These are phyloP conservation scores for Kazachstania bromeliacearum DNA, from an alignment of 805 yeast genomes.

Conservation along the genomic window DNA sequence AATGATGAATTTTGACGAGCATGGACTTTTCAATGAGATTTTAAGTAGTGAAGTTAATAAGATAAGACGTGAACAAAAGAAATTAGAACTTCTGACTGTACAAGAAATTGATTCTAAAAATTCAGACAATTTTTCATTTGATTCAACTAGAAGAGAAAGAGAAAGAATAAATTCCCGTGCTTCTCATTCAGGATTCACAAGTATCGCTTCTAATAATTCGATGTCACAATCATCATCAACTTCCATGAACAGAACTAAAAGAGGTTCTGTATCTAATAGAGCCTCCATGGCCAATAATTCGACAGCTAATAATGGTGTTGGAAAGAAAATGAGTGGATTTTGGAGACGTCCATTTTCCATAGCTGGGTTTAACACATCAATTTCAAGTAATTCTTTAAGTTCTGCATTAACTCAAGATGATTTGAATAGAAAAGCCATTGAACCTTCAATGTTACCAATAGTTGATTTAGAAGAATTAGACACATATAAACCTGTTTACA, in stretches of 20 bases:
- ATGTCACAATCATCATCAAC: constrained; percentile 6
- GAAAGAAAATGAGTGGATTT: constrained; percentile 47
- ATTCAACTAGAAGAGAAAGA: constrained; percentile 16
- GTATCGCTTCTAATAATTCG: not conserved
- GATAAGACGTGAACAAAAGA: constrained; percentile 41
- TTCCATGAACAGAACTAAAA: constrained; percentile 16
- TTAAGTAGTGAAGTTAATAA: constrained; percentile 44
- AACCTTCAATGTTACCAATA: constrained; percentile 52
- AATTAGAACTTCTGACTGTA: constrained; percentile 31
- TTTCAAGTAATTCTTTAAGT: constrained; percentile 22
- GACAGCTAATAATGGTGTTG: constrained; percentile 20
- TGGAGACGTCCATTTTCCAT: constrained; percentile 58
- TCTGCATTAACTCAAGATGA: constrained; percentile 28
- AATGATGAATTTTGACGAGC: constrained; percentile 30
- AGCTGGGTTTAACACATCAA: constrained; percentile 30
- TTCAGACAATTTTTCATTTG: constrained; percentile 19
- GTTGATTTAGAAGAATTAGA: constrained; percentile 34
- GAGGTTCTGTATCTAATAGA: constrained; percentile 20
- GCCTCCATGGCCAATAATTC: constrained; percentile 14
- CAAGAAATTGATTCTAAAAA: constrained; percentile 33
- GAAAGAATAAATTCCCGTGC: not conserved
- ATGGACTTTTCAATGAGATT: constrained; percentile 37
- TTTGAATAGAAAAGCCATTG: constrained; percentile 31
- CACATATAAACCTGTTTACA: constrained; percentile 39
- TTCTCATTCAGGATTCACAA: constrained; percentile 5